phyloP scores from a whole-genome alignment of 2,329 filamentous ascomycete genomes.

The Fusarium sp. region DNA sequence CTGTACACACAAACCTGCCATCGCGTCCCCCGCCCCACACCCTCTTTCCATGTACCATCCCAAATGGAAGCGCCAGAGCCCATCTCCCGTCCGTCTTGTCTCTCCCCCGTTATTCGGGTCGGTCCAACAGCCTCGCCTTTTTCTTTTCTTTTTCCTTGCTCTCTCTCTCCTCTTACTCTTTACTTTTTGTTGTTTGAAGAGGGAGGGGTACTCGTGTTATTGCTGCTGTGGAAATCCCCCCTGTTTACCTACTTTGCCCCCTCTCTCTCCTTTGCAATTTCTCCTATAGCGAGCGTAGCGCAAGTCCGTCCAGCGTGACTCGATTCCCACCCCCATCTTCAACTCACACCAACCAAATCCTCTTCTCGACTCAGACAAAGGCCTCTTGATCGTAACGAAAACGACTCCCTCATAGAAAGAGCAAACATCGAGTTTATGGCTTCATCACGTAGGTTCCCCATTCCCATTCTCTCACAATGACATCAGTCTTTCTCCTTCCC shows the following conservation, averaged over 20 bases:
- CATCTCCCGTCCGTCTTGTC: conserved; percentile 25
- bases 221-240: not conserved
- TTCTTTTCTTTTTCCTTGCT: not conserved
- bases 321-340: not conserved
- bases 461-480: conserved; percentile 25
- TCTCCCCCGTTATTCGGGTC: conserved; percentile 17
- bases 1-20: conserved; percentile 14
- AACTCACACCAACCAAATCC: not conserved
- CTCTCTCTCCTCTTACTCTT: conserved; percentile 6
- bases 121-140: conserved; percentile 6
- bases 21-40: conserved; percentile 25
- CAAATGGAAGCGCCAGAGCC: conserved; percentile 11
- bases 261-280: not conserved
- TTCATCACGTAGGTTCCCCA: conserved; percentile 30
- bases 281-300: conserved; percentile 5
- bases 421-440: conserved; percentile 27
- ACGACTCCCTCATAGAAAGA: not conserved
- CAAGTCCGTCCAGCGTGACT: not conserved
- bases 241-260: not conserved
- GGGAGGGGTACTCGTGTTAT: conserved; percentile 1
- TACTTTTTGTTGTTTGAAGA: conserved; percentile 14
- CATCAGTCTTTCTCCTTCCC: conserved; percentile 15
- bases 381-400: conserved; percentile 6
- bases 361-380: not conserved
- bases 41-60: conserved; percentile 28